These are phyloP conservation scores for Purshia tridentata DNA, from an alignment of 306 rosid genomes.

Conservation along the genomic window DNA sequence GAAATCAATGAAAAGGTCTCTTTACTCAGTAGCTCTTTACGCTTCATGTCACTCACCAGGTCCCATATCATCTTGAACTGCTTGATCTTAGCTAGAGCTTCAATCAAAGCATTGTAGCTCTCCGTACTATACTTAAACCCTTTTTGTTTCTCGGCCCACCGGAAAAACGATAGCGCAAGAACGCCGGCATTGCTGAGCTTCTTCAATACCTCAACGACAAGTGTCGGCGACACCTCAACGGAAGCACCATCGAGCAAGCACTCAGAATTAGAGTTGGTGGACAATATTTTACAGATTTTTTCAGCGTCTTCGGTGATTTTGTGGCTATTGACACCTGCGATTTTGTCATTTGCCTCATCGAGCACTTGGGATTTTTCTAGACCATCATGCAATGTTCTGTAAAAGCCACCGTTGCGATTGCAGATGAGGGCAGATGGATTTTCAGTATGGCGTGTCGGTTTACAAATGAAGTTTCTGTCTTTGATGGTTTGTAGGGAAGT, in stretches of 20 bases:
- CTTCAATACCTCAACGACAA: slow-evolving; percentile 58
- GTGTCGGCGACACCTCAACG: slow-evolving; percentile 41
- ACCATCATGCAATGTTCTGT: slow-evolving; percentile 18
- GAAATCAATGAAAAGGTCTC: slow-evolving; percentile 65
- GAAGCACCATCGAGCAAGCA: slow-evolving; percentile 34
- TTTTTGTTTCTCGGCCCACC: slow-evolving; percentile 70
- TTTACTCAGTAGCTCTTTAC: slow-evolving; percentile 39
- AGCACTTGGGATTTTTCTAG: slow-evolving; percentile 11
- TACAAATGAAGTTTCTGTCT: slow-evolving; percentile 12
- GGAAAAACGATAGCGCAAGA: slow-evolving; percentile 75
- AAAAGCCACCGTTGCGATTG: slow-evolving; percentile 5
- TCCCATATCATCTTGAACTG: slow-evolving; percentile 79
- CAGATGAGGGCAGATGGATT: slow-evolving; percentile 11
- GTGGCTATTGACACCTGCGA: slow-evolving; percentile 18
- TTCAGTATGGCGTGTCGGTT: slow-evolving; percentile 12
- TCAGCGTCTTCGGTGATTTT: slow-evolving; percentile 32
- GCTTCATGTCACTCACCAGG: slow-evolving; percentile 71
- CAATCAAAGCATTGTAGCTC: slow-evolving; percentile 61
- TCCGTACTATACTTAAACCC: slow-evolving; percentile 57
- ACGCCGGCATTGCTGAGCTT: slow-evolving; percentile 72
- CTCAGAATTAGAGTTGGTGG: slow-evolving; percentile 36
- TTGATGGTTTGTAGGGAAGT: slow-evolving; percentile 2
- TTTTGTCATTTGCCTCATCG: slow-evolving; percentile 13
- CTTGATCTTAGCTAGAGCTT: slow-evolving; percentile 75
- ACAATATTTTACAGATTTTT: slow-evolving; percentile 47